Percentiles rank a stretch among this genome's conserved stretches.
These are phyloP conservation scores for Scopulariopsis brevicaulis DNA, from an alignment of 2,329 filamentous ascomycete genomes.

Conservation along the genomic window DNA sequence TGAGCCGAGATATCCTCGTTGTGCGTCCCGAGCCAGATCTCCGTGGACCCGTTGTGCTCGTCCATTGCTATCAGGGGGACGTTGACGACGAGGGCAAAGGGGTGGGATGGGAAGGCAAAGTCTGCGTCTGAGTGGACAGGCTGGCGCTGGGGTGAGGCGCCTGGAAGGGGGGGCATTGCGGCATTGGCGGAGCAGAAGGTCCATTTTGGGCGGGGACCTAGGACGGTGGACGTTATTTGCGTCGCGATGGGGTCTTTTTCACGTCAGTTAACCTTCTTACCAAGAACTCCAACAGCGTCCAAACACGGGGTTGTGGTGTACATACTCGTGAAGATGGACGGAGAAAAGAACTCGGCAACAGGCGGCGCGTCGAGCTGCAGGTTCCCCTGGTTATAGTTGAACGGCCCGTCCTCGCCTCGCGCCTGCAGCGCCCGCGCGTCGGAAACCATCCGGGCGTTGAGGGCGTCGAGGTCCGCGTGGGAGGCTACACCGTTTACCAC, in stretches of 20 bases:
- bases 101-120: slow-evolving; percentile 39
- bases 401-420: slow-evolving; percentile 40
- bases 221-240: slow-evolving; percentile 40
- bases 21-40: slow-evolving; percentile 50
- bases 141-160: slow-evolving; percentile 28
- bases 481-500: slow-evolving; percentile 41
- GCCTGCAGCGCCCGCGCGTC: slow-evolving; percentile 41
- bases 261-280: neutral
- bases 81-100: slow-evolving; percentile 45
- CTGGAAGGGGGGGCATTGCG: slow-evolving; percentile 37
- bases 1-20: slow-evolving; percentile 23
- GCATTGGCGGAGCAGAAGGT: slow-evolving; percentile 48
- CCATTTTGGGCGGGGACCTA: slow-evolving; percentile 43
- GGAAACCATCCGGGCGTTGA: slow-evolving; percentile 48
- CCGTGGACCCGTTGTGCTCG: slow-evolving; percentile 41
- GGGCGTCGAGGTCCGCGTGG: slow-evolving; percentile 34
- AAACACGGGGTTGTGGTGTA: neutral
- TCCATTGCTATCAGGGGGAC: slow-evolving; percentile 37
- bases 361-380: slow-evolving; percentile 49
- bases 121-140: slow-evolving; percentile 50
- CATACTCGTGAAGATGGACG: slow-evolving; percentile 42
- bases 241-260: slow-evolving; percentile 37
- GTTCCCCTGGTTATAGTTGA: slow-evolving; percentile 53
- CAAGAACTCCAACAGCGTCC: too few relatives aligned
- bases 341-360: slow-evolving; percentile 32